Base-by-base conservation (phyloP, 805 yeast species). In the Middelhovenomyces tepae region DNA sequence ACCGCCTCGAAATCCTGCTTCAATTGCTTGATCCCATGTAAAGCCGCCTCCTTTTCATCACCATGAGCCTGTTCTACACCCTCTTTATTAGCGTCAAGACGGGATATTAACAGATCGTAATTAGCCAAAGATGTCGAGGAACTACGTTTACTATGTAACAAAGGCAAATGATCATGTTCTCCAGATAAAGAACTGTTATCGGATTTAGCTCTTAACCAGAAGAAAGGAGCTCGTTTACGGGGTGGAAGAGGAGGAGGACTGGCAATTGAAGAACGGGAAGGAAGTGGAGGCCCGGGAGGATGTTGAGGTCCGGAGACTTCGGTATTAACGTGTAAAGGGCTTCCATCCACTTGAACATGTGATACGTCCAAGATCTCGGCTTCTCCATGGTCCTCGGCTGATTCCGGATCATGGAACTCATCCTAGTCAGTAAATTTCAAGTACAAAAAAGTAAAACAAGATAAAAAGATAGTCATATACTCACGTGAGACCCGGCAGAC, bases 21-120 rank as follows among this genome's bases (percentile, higher is more conserved):
- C 18, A 57, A 57, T 33, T 56, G 54, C 21, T 39, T 36, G 10
- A 50, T 45, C 5, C 78, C 76, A 6, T 62, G 57, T 25, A 60
- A 56, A 10, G 73, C 56, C 22, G 69, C 67, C 31, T 72, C 78
- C 47, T 69, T 71, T 15, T 73, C 71, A 19, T 65, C 57, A 6
- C 62, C 61, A 28, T 75, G 69, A 34, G 69, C 72, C 6, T 66
- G 51, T 18, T 62, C 60, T 30, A 73, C 65, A 22, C 67, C 73
- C 34, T 64, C 64, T 36, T 67, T 64, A 31, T 79, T 71, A 31
- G 72, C 75, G 41, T 69, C 67, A 32, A 69, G 68, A 40, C 84
- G 68, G 30, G 75, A 67, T 29, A 75, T 66, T 22, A 83, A 61
- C 40, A 84, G 61, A 49, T 73, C 80, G 41, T 73, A 67, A 37